Conservation (phyloP, 2,329 filamentous ascomycete genomes). For the Stromatinia cepivora region DNA sequence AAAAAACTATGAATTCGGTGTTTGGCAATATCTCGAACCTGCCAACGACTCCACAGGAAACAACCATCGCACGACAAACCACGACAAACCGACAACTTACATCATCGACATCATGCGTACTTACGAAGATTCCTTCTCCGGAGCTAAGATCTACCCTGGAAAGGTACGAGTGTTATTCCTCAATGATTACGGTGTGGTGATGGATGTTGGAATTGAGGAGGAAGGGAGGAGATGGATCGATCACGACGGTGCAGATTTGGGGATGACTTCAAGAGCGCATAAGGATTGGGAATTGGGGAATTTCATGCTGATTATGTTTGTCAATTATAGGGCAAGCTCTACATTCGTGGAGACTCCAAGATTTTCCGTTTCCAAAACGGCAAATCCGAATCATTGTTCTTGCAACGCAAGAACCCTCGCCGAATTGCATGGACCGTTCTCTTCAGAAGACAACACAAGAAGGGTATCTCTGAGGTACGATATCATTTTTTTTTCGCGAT, state of each 20-base stretch:
- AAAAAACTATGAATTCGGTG: constrained; percentile 26
- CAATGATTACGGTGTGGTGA: constrained; percentile 29
- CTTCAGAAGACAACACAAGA: constrained; percentile 98
- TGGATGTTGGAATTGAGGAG: constrained; percentile 20
- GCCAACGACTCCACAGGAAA: constrained; percentile 32
- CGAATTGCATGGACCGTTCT: constrained; percentile 98
- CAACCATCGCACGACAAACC: constrained; percentile 33
- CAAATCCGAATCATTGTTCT: constrained; percentile 99
- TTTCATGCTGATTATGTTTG: constrained; percentile 36
- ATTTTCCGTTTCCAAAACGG: constrained; percentile 99
- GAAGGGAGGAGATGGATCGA: constrained; percentile 16
- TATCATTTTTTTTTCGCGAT: constrained; percentile 13
- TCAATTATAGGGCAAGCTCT: constrained; percentile 85
- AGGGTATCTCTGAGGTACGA: constrained; percentile 99
- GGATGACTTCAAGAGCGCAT: background rate
- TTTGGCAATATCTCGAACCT: constrained; percentile 30
- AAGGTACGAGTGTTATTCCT: constrained; percentile 57
- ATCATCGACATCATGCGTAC: constrained; percentile 40
- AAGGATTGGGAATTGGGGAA: background rate
- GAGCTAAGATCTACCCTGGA: constrained; percentile 77
- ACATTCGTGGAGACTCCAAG: constrained; percentile 99
- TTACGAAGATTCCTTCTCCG: constrained; percentile 77
- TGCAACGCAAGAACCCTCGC: constrained; percentile 99
- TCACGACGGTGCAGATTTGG: background rate
- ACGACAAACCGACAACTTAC: constrained; percentile 29